Base-by-base conservation (phyloP, 176 grass and related monocot genomes). In the Juncus effusus region DNA sequence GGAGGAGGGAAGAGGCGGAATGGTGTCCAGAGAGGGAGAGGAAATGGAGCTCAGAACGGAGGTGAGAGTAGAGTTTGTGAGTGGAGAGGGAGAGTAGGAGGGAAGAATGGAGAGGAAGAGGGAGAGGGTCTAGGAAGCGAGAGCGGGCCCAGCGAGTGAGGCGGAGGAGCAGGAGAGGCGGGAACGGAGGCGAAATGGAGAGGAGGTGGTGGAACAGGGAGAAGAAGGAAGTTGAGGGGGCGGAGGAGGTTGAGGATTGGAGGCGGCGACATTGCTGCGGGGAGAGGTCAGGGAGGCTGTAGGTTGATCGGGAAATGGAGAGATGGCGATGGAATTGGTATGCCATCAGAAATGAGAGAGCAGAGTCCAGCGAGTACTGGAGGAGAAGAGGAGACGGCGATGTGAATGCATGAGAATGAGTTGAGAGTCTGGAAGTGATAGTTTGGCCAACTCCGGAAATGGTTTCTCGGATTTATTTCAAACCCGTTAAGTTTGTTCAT, bases 41-140 rank as follows among this genome's bases (percentile, higher is more conserved):
- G 60, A 16, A 14, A 40, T 88, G 84, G 58, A 96, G 76, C 69
- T 91, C 91, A 60, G 87, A 90, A 71, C 87, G 84, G 51, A 96
- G 80, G 28, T 77, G 61, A 13, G 78, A 57, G 69, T 87, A 55
- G 65, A 74, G 75, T 15, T 83, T 74, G 61, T 41, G 28, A 28
- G 82, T 73, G 38, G 60, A 79, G 69, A 96, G 91, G 58, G 78
- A 74, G 73, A 86, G 68, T 13, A 96, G 76, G 76, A 96, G 91
- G 13, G 83, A 75, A 53, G 64, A 86, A 74, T 88, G 87, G 70
- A 88, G 81, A 5, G 0, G 69, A 8, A 88, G 84, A 59, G 87
- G 64, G 36, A 62, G 53, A 28, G 19, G 19, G 19, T 28, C 1
- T 28, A 1, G 19, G 19, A 28, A 1, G 19, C 19, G 19, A 28